Base-by-base conservation (phyloP, 163 green algal species). In the Dunaliella salina region DNA sequence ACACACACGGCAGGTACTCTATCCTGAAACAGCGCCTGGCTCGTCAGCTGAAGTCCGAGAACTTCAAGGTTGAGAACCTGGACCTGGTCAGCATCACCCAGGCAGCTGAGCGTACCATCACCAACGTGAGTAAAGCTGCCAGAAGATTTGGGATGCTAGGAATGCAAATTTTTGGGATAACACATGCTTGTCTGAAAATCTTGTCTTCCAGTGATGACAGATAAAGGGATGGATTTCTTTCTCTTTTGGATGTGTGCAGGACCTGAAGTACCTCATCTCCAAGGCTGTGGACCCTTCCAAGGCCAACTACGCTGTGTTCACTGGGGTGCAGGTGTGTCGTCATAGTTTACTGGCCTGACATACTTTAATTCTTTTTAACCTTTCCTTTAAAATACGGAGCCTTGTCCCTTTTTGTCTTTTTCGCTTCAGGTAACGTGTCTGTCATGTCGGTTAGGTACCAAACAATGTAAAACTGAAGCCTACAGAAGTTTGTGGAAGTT, bases 241-340 rank as follows among this genome's bases (percentile, higher is more conserved):
- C 24, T 12, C 11, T 50, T 32, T 50, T 33, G 46, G 33, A 46
- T 8, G 1, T 59, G 0, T 72, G 24, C 81, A 84, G 81, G 94
- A 98, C 88, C 90, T 98, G 32, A 93, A 97, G 92, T 94, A 93
- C 89, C 93, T 98, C 59, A 96, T 97, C 85, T 87, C 88, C 72
- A 90, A 96, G 88, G 90, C 91, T 11, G 95, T 98, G 20, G 93
- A 97, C 93, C 86, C 92, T 29, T 81, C 84, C 35, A 94, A 93
- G 80, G 94, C 95, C 30, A 95, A 98, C 92, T 98, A 97, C 84
- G 96, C 96, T 4, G 93, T 98, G 18, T 88, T 98, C 82, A 98
- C 96, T 0, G 95, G 96, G 80, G 89, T 97, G 40, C 92, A 97
- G 89, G 85, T 80, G 29, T 20, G 75, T 33, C 17, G 12, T n/a